phyloP scores from a whole-genome alignment of 345 rosid genomes.

The Lagerstroemia speciosa region DNA sequence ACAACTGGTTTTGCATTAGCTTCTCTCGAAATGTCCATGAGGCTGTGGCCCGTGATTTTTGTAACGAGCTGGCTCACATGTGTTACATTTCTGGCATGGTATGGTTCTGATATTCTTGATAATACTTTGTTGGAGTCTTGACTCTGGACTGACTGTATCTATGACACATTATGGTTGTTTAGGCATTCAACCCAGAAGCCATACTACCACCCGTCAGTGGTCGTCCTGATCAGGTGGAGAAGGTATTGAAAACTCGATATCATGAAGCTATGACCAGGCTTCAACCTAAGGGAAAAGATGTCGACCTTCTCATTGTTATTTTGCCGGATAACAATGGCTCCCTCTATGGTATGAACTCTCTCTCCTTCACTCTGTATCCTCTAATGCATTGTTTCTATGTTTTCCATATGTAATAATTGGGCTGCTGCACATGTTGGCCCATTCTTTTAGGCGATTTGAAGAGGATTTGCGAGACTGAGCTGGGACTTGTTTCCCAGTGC shows the following conservation, averaged over 20 bases:
- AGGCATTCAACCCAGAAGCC: constrained; percentile 75
- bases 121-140: not conserved
- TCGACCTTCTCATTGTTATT: constrained; percentile 85
- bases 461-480: constrained; percentile 96
- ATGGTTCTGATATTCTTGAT: constrained; percentile 6
- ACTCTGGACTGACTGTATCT: not conserved
- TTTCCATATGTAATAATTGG: not conserved
- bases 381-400: not conserved
- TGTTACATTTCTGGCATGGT: constrained; percentile 93
- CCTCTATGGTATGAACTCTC: constrained; percentile 58
- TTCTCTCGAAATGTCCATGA: constrained; percentile 82
- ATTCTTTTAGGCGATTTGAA: constrained; percentile 71
- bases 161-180: constrained; percentile 13
- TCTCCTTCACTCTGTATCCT: not conserved
- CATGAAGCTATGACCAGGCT: constrained; percentile 78
- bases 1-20: constrained; percentile 83
- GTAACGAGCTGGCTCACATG: constrained; percentile 92
- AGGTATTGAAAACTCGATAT: constrained; percentile 60
- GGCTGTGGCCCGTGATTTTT: constrained; percentile 58
- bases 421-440: not conserved
- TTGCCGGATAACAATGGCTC: constrained; percentile 97
- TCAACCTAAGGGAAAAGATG: constrained; percentile 57
- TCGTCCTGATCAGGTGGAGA: constrained; percentile 95
- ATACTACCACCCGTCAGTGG: constrained; percentile 56
- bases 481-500: constrained; percentile 94